Base-by-base conservation (phyloP, 495 filamentous ascomycete species). In the Tricharina praecox region DNA sequence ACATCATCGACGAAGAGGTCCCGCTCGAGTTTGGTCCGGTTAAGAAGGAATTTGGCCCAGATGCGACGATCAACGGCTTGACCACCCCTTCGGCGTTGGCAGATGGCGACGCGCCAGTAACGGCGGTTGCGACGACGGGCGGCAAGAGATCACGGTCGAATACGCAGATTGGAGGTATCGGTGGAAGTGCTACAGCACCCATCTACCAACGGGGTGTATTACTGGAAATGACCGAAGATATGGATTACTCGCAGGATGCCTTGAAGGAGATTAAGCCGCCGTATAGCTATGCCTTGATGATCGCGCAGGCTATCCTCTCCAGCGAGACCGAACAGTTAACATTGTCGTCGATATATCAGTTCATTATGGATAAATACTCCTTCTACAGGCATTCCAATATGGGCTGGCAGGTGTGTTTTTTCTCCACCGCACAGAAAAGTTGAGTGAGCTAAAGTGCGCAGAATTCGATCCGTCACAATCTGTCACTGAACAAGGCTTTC, bases 401-500 rank as follows among this genome's bases (percentile, higher is more conserved):
- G 37, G 87, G 90, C 44, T 96, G 90, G 90, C 92, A 94, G 75
- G 81, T 82, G 28, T 30, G 28, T 46, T 36, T 28, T 15, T n/a
- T 8, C 21, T 16, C 23, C 34, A 47, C 21, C 26, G 45, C n/a
- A n/a, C n/a, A n/a, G 32, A 35, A 41, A 33, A 44, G 24, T 28
- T 45, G 23, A 40, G 45, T 39, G 43, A 53, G 39, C 49, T 35
- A 13, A 32, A 7, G 19, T 7, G 20, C 16, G 20, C 54, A 90
- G 80, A 97, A 97, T 54, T 93, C 85, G 1, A 97, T 97, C 53
- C 78, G 90, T 1, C 90, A 97, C 53, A 96, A 96, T 53, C 64
- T 97, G 16, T 96, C 92, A 2, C 63, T 97, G 40, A 94, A 92
- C 58, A 88, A 93, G 63, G 74, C 77, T 0, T 97, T 97, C 62